A percentile compares a stretch with the other conserved stretches of the same genome.
phyloP scores from a whole-genome alignment of 2,329 filamentous ascomycete species.

The Ilyonectria destructans region DNA sequence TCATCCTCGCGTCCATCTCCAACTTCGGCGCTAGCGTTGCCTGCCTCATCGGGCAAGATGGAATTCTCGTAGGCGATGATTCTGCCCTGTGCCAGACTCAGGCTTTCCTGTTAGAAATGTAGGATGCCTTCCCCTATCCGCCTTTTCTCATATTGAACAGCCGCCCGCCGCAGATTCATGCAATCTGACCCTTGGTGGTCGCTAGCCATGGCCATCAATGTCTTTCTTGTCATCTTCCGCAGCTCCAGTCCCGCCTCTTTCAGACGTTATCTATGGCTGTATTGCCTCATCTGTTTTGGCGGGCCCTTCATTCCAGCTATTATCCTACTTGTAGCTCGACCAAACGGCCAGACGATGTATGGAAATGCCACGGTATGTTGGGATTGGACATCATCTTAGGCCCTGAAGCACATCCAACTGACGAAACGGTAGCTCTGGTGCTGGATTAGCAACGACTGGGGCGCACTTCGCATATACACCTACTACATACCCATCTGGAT shows the following conservation, averaged over 20 bases:
- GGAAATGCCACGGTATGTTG: neutral
- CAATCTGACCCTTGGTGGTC: slow-evolving; percentile 2
- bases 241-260: neutral
- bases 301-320: neutral
- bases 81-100: neutral
- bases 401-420: neutral
- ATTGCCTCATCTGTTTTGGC: neutral
- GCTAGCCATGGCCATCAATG: slow-evolving; percentile 1
- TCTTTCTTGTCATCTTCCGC: neutral
- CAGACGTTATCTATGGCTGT: neutral
- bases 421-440: neutral
- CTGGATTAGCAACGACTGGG: neutral
- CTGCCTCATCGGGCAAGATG: neutral
- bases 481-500: neutral
- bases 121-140: neutral
- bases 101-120: neutral
- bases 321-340: neutral
- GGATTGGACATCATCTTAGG: neutral
- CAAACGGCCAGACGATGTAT: neutral
- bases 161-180: neutral
- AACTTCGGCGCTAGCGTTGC: neutral
- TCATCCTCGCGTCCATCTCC: neutral
- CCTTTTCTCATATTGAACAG: neutral
- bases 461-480: neutral
- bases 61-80: neutral